Percentiles rank a stretch among this genome's conserved stretches.
phyloP scores from a whole-genome alignment of 768 basidiomycete genomes.

The Psilocybe tampanensis region DNA sequence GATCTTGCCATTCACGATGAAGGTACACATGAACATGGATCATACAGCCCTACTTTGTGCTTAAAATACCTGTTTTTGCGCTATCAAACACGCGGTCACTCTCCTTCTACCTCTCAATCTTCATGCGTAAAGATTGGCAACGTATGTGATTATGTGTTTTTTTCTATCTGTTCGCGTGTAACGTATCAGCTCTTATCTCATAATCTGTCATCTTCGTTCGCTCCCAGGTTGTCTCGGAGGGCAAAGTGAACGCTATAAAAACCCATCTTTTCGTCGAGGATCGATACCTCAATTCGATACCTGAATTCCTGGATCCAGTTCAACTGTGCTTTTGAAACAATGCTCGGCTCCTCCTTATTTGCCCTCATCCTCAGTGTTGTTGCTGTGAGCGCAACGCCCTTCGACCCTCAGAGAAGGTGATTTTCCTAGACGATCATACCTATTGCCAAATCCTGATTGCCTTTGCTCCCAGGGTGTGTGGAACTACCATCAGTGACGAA shows the following conservation, averaged over 20 bases:
- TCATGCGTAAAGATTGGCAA: not conserved
- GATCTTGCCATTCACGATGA: not conserved
- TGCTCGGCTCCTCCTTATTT: slow-evolving; percentile 29
- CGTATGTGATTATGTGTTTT: not conserved
- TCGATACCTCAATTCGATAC: not conserved
- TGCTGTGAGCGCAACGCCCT: slow-evolving; percentile 29
- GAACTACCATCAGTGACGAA: slow-evolving; percentile 37
- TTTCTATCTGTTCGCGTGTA: not conserved
- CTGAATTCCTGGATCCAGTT: not conserved
- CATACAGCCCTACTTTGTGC: not conserved
- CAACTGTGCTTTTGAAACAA: slow-evolving; percentile 3
- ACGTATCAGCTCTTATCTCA: not conserved
- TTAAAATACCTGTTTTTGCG: not conserved
- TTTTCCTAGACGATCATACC: not conserved
- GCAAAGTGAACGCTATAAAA: not conserved
- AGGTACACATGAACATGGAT: not conserved
- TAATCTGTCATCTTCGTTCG: not conserved
- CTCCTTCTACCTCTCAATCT: not conserved
- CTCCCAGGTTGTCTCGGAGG: not conserved
- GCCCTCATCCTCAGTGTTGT: slow-evolving; percentile 30
- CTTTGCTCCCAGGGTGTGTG: slow-evolving; percentile 33
- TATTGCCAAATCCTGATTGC: not conserved
- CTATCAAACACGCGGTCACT: slow-evolving; percentile 8
- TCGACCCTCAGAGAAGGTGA: slow-evolving; percentile 25
- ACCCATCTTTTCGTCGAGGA: not conserved